Conservation (phyloP, 1,284 basidiomycete genomes). For the Afroboletus lepidellus region DNA sequence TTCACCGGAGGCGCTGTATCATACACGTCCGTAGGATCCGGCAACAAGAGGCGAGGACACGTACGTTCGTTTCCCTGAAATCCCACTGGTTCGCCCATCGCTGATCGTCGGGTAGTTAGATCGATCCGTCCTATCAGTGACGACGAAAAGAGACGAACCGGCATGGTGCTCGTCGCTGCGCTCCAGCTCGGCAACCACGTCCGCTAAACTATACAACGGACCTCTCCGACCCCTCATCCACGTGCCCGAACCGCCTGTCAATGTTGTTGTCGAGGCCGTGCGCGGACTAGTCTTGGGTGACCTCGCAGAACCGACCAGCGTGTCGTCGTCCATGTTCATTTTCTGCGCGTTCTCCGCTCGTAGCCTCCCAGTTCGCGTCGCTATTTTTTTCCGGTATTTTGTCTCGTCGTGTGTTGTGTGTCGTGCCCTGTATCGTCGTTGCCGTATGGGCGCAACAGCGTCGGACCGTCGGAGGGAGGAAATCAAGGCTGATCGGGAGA, state of each 20-base stretch:
- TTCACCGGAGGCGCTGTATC: conserved; percentile 22
- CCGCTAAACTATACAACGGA: conserved; percentile 17
- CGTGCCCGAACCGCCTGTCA: conserved; percentile 5
- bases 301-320: conserved; percentile 21
- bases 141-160: conserved; percentile 7
- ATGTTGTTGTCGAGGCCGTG: conserved; percentile 14
- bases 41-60: not conserved
- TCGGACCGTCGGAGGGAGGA: not conserved
- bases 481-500: not conserved
- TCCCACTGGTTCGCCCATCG: conserved; percentile 21
- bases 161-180: conserved; percentile 15
- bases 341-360: not conserved
- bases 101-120: conserved; percentile 10
- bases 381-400: not conserved
- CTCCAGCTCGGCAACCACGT: conserved; percentile 25
- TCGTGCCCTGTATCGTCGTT: not conserved
- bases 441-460: not conserved
- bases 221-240: conserved; percentile 5
- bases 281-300: conserved; percentile 23
- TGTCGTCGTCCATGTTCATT: conserved; percentile 27
- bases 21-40: not conserved
- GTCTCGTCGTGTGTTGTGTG: not conserved
- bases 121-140: not conserved
- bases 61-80: conserved; percentile 22
- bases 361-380: not conserved